These are phyloP conservation scores for Thelonectria rubi DNA, from an alignment of 2,329 filamentous ascomycete species.

Conservation along the genomic window DNA sequence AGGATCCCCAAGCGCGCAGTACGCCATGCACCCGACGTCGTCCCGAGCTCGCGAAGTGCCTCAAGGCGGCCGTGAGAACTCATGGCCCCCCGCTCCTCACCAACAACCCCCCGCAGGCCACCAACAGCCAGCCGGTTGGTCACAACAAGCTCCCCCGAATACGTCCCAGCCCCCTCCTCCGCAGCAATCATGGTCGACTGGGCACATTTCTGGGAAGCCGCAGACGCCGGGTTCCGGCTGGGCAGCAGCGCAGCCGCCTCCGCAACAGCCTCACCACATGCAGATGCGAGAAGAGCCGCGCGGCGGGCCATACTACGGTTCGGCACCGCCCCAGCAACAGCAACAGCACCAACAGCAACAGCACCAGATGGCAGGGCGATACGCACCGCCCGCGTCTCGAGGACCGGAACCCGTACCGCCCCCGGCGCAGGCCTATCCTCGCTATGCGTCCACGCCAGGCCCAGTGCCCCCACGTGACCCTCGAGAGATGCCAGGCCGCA, in stretches of 20 bases:
- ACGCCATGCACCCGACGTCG: slow-evolving; percentile 57
- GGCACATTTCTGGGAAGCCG: slow-evolving; percentile 47
- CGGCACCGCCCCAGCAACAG: slow-evolving; percentile 44
- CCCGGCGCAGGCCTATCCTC: slow-evolving; percentile 51
- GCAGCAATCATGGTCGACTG: slow-evolving; percentile 48
- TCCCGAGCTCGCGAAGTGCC: slow-evolving; percentile 56
- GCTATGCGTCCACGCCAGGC: slow-evolving; percentile 55
- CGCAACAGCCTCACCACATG: slow-evolving; percentile 47
- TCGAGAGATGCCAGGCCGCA: slow-evolving; percentile 53
- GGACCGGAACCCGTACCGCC: slow-evolving; percentile 54
- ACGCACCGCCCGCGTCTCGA: slow-evolving; percentile 51
- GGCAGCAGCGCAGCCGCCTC: slow-evolving; percentile 46
- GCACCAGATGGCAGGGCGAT: slow-evolving; percentile 52
- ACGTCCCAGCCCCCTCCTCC: slow-evolving; percentile 47
- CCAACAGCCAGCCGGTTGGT: slow-evolving; percentile 45
- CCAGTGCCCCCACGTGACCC: slow-evolving; percentile 54
- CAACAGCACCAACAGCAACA: slow-evolving; percentile 46
- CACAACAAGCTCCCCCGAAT: slow-evolving; percentile 45
- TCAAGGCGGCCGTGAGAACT: slow-evolving; percentile 48
- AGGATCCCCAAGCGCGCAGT: slow-evolving; percentile 65
- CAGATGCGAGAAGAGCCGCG: slow-evolving; percentile 51
- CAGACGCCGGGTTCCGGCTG: slow-evolving; percentile 47
- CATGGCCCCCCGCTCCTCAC: slow-evolving; percentile 46
- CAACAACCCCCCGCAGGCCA: slow-evolving; percentile 35
- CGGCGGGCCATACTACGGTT: slow-evolving; percentile 47